Evolutionary conservation across 192 early-diverging fungal genomes (phyloP).

Genomic region (Gigaspora rosea): DNA sequence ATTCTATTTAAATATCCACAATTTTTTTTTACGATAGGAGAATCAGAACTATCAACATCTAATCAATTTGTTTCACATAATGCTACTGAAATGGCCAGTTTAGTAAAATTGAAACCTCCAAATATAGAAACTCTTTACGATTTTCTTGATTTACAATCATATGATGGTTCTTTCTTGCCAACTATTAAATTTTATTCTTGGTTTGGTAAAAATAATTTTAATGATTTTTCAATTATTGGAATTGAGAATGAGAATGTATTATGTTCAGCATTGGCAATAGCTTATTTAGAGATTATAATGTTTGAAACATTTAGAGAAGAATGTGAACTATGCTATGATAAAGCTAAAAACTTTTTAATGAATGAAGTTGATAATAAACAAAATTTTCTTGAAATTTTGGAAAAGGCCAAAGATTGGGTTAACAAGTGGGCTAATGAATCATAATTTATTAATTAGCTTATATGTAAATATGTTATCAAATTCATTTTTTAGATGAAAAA

Average conservation of each 20-base stretch:
- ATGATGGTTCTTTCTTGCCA: slow-evolving; percentile 21
- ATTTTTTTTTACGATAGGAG: not conserved
- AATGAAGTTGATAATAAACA: not conserved
- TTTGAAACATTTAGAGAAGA: slow-evolving; percentile 10
- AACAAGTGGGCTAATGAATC: not conserved
- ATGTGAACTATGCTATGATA: slow-evolving; percentile 26
- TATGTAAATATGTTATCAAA: too few species aligned
- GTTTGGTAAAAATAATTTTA: not conserved
- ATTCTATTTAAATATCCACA: too few species aligned
- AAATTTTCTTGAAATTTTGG: not conserved
- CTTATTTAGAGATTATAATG: not conserved
- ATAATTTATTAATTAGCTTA: too few species aligned
- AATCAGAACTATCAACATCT: not conserved
- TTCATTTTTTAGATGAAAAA: too few species aligned
- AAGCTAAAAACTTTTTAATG: slow-evolving; percentile 22
- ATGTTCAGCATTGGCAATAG: not conserved
- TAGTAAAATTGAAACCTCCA: not conserved
- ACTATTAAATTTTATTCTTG: not conserved
- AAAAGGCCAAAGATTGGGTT: not conserved
- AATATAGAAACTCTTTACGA: not conserved
- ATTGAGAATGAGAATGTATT: not conserved
- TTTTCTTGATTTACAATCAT: slow-evolving; percentile 23
- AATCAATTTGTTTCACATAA: not conserved
- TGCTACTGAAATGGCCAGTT: too few species aligned
- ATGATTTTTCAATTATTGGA: not conserved